phyloP scores from a whole-genome alignment of 2,329 filamentous ascomycete genomes.

The Pseudogymnoascus sp. region DNA sequence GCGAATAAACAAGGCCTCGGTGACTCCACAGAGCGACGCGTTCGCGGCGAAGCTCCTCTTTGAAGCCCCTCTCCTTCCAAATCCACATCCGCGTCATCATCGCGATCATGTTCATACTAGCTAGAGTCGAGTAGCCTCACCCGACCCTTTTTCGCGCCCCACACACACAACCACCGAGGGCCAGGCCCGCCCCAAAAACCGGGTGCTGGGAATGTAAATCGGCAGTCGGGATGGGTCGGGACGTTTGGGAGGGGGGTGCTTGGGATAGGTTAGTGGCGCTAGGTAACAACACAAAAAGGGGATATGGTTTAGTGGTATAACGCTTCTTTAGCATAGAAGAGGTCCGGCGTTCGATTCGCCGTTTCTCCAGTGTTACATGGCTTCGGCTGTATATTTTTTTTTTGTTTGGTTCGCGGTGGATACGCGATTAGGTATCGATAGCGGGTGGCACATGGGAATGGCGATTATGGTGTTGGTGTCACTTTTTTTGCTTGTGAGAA shows the following conservation, averaged over 20 bases:
- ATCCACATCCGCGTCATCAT: neutral
- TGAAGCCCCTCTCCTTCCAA: neutral
- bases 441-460: neutral
- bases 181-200: neutral
- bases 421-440: neutral
- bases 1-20: neutral
- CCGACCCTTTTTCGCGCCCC: neutral
- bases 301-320: slow-evolving; percentile 3
- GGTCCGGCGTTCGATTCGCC: slow-evolving; percentile 4
- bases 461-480: neutral
- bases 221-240: too few species aligned
- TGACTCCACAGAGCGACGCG: neutral
- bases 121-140: neutral
- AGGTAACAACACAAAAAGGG: neutral
- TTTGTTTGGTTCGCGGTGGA: neutral
- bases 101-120: neutral
- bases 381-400: neutral
- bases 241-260: neutral
- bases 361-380: neutral
- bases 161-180: neutral
- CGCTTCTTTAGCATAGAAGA: slow-evolving; percentile 3
- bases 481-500: neutral
- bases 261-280: neutral
- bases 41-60: neutral
- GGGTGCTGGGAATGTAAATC: neutral